Evolutionary conservation across 225 moss, liverwort and hornwort genomes (phyloP).

Genomic region (Rhytidiadelphus loreus): DNA sequence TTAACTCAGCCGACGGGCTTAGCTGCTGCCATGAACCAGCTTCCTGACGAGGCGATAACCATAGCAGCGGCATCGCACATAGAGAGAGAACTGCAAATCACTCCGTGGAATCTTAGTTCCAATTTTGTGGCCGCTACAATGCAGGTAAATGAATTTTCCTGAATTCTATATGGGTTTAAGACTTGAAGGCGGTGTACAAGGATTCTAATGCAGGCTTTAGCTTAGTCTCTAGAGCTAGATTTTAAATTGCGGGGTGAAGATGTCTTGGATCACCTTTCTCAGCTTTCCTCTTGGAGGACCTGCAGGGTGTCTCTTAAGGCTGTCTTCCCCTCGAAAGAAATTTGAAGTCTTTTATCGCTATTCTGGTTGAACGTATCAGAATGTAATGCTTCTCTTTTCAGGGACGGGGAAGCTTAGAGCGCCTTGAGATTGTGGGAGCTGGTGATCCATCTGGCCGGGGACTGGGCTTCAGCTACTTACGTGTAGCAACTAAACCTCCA

Average conservation of each 20-base stretch:
- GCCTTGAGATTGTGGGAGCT: slow-evolving; percentile 93
- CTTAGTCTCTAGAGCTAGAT: not conserved
- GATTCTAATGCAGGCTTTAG: not conserved
- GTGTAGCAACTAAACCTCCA: slow-evolving; percentile 91
- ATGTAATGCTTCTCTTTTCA: slow-evolving; percentile 5
- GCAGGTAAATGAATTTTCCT: slow-evolving; percentile 45
- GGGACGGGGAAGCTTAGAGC: slow-evolving; percentile 94
- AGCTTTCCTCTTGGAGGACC: not conserved
- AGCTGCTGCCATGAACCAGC: slow-evolving; percentile 93
- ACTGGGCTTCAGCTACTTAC: slow-evolving; percentile 91
- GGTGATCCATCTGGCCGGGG: slow-evolving; percentile 99
- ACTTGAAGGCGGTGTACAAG: not conserved
- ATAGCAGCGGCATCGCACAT: slow-evolving; percentile 96
- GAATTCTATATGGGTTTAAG: not conserved
- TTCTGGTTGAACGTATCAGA: not conserved
- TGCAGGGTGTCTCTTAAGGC: not conserved
- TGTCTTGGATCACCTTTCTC: not conserved
- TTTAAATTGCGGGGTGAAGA: not conserved
- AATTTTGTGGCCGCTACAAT: slow-evolving; percentile 94
- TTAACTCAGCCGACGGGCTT: slow-evolving; percentile 84
- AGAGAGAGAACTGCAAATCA: slow-evolving; percentile 89
- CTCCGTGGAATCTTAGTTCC: slow-evolving; percentile 92
- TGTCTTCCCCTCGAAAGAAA: not conserved
- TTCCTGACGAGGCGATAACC: slow-evolving; percentile 97
- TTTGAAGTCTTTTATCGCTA: not conserved